Evolutionary conservation across 108 stramenopile genomes (phyloP).

Genomic region (Skeletonema costatum): DNA sequence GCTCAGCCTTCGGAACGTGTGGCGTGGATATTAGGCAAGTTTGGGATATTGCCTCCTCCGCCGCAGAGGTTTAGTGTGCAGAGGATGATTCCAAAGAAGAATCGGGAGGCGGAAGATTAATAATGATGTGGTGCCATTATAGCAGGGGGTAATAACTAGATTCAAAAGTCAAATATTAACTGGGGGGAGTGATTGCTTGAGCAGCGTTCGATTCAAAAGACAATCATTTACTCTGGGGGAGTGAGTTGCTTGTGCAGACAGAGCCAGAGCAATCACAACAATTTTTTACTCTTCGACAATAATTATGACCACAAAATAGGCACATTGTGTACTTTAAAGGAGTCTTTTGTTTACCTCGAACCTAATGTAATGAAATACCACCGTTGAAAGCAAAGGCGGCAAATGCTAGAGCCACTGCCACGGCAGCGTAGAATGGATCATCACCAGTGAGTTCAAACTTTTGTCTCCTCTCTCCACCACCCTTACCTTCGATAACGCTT

Average conservation of each 20-base stretch:
- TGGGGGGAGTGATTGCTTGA: too few relatives aligned
- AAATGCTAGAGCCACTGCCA: slow-evolving; percentile 67
- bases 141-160: too few relatives aligned
- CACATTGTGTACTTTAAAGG: too few relatives aligned
- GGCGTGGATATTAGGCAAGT: slow-evolving; percentile 95
- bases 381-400: slow-evolving; percentile 65
- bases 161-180: too few relatives aligned
- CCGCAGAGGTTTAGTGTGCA: slow-evolving; percentile 67
- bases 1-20: slow-evolving; percentile 96
- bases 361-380: slow-evolving; percentile 52
- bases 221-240: too few relatives aligned
- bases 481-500: slow-evolving; percentile 67
- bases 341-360: too few relatives aligned
- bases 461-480: slow-evolving; percentile 62
- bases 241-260: too few relatives aligned
- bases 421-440: slow-evolving; percentile 79
- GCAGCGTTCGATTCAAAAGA: too few relatives aligned
- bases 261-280: too few relatives aligned
- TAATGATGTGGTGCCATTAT: too few relatives aligned
- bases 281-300: neutral
- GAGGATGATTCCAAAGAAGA: slow-evolving; percentile 64
- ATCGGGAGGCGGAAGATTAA: slow-evolving; percentile 44
- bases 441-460: slow-evolving; percentile 64
- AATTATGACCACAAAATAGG: too few relatives aligned
- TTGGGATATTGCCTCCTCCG: slow-evolving; percentile 87